Evolutionary conservation across 352 stramenopile genomes (phyloP).

Genomic region (Thalassiosira delicatula): DNA sequence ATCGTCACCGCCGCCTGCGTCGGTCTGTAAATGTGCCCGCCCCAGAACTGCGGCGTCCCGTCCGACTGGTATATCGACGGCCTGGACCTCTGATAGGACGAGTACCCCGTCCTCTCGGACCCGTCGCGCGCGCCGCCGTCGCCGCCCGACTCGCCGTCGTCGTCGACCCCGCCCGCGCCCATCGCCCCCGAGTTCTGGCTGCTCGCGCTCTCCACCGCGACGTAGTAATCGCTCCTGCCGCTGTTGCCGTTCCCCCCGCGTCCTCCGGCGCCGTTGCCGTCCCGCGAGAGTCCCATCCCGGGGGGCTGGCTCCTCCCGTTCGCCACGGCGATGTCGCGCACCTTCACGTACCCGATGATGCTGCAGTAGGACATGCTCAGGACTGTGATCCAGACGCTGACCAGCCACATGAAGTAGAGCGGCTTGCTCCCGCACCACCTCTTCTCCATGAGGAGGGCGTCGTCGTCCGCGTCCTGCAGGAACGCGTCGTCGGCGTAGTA

Average conservation of each 20-base stretch:
- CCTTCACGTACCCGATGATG: slow-evolving; percentile 85
- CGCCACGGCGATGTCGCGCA: slow-evolving; percentile 78
- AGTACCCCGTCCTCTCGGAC: too few relatives aligned
- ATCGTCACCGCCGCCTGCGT: slow-evolving; percentile 81
- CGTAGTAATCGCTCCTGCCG: slow-evolving; percentile 76
- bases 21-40: slow-evolving; percentile 80
- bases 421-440: slow-evolving; percentile 76
- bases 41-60: slow-evolving; percentile 81
- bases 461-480: slow-evolving; percentile 62
- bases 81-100: slow-evolving; percentile 50
- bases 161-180: too few relatives aligned
- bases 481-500: slow-evolving; percentile 37
- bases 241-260: too few relatives aligned
- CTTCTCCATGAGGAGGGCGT: slow-evolving; percentile 70
- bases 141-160: too few relatives aligned
- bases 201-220: slow-evolving; percentile 55
- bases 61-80: slow-evolving; percentile 80
- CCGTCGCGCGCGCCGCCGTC: too few relatives aligned
- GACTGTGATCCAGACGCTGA: slow-evolving; percentile 77
- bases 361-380: slow-evolving; percentile 75
- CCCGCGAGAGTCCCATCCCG: too few relatives aligned
- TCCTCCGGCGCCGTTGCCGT: too few relatives aligned
- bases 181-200: too few relatives aligned
- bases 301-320: slow-evolving; percentile 72
- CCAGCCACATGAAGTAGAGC: slow-evolving; percentile 80